Evolutionary conservation across 257 asterid species (phyloP).

Genomic region (Nicotiana paniculata): DNA sequence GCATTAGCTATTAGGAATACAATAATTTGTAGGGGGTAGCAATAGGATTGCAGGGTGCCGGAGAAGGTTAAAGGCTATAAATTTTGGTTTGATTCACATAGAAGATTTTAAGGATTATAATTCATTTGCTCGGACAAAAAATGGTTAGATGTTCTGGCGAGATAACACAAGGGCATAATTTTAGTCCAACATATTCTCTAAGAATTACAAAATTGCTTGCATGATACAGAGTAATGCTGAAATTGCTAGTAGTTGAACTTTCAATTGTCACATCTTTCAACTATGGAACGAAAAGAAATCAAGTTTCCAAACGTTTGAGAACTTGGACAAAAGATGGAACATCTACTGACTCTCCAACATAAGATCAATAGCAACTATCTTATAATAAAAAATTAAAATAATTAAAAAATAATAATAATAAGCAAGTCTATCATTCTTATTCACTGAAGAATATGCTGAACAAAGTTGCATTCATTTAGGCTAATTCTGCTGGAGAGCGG

Average conservation of each 20-base stretch:
- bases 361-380: background rate
- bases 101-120: background rate
- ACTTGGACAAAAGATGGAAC: background rate
- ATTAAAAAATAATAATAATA: no score
- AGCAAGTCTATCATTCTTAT: background rate
- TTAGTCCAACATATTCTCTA: background rate
- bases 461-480: background rate
- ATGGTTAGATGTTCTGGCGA: background rate
- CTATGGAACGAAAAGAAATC: background rate
- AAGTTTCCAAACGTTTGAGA: background rate
- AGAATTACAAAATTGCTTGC: background rate
- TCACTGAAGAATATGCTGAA: background rate
- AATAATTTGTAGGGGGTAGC: background rate
- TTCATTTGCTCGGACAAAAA: background rate
- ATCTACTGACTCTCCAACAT: background rate
- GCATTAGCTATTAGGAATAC: background rate
- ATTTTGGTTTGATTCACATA: background rate
- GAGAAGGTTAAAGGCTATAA: background rate
- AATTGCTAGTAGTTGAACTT: background rate
- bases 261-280: background rate
- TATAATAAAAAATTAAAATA: no score
- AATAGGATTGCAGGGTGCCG: background rate
- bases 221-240: background rate
- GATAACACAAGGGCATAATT: background rate
- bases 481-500: background rate